Percentiles rank a stretch among this genome's conserved stretches.
phyloP scores from a whole-genome alignment of 331 rosid species.

The Rosa hybrid region DNA sequence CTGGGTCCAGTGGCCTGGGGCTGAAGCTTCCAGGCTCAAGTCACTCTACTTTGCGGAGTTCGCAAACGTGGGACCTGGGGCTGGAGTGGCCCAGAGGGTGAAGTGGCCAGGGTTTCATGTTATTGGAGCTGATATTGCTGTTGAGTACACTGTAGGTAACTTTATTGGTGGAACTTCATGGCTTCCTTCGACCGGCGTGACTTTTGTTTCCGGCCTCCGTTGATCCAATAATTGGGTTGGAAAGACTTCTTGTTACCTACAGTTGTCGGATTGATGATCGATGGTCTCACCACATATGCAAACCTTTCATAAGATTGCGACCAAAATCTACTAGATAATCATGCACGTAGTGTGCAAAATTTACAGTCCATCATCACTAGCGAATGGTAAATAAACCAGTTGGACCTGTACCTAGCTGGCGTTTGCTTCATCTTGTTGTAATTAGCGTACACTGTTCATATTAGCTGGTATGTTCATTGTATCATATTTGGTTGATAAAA shows the following conservation, averaged over 20 bases:
- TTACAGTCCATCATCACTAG: not conserved
- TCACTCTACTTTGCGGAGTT: constrained; percentile 47
- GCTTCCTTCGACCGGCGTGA: constrained; percentile 44
- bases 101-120: constrained; percentile 50
- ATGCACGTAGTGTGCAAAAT: not conserved
- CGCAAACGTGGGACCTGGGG: constrained; percentile 39
- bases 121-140: constrained; percentile 36
- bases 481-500: too few relatives aligned
- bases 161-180: constrained; percentile 51
- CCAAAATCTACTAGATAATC: not conserved
- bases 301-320: not conserved
- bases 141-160: constrained; percentile 33
- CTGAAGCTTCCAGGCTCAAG: constrained; percentile 19
- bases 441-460: too few relatives aligned
- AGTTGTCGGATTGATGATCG: not conserved
- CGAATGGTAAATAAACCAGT: not conserved
- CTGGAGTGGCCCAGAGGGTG: constrained; percentile 37
- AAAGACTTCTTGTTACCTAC: not conserved
- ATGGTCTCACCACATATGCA: not conserved
- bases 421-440: too few relatives aligned
- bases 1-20: constrained; percentile 53
- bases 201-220: constrained; percentile 31
- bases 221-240: not conserved
- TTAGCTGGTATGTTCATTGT: too few relatives aligned
- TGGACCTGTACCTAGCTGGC: not conserved